Base-by-base conservation (phyloP, 306 rosid species). In the Macrotyloma uniflorum region DNA sequence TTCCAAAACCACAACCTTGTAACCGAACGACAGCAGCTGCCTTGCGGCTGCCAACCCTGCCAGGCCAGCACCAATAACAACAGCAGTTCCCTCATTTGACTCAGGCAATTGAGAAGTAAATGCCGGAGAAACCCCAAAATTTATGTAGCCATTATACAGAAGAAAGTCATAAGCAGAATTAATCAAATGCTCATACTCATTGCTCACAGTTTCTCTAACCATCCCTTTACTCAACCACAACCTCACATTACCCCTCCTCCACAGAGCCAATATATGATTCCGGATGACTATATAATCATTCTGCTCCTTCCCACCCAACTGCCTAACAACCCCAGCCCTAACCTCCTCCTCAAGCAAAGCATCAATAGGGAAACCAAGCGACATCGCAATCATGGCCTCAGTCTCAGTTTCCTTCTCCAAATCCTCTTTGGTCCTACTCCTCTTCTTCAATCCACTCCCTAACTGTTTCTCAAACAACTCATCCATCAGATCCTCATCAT, bases 11-110 rank as follows among this genome's bases (percentile, higher is more conserved):
- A 86, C 77, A 35, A 95, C 98, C 86, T 86, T 95, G 80, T 86
- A 92, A 42, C 98, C 98, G 69, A 91, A 95, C 3, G 91, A 88
- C 83, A 92, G 24, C 50, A 95, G 96, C 79, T 95, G 98, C 85
- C 98, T 88, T 2, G 98, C 98, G 0, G 98, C 97, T 1, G 98
- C 97, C 70, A 95, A 72, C 8, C 98, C 97, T 20, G 98, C 92
- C 61, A 95, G 93, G 32, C 98, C 98, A 45, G 98, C 98, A 33
- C 98, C 98, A 10, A 95, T 61, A 79, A 95, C 77, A 70, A 95
- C 67, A 53, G 90, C 93, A 77, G 89, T 80, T 66, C 91, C 98
- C 81, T 91, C 95, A 32, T 61, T 82, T 36, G 87, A 64, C 84
- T 95, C 98, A 75, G 93, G 88, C 64, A 90, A 70, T 71, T 81